A percentile compares a stretch with the other conserved stretches of the same genome.
Evolutionary conservation across 371 early-diverging fungal genomes (phyloP).

Genomic region (Mortierella sp.): DNA sequence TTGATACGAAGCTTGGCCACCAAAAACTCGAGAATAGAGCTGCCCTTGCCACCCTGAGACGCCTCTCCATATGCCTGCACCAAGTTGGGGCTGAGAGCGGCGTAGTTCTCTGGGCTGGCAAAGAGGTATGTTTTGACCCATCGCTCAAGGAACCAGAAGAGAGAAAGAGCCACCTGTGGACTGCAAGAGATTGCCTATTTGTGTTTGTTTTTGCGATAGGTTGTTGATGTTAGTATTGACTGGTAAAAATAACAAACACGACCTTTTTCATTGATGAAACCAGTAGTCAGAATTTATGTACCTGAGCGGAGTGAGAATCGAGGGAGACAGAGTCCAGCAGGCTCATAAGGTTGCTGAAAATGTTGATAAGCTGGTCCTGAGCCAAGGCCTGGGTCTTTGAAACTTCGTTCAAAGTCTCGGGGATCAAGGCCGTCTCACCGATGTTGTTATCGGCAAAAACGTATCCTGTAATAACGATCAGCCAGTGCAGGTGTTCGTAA

Average conservation of each 20-base stretch:
- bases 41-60: constrained; percentile 73
- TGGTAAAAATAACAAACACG: too few relatives aligned
- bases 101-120: constrained; percentile 72
- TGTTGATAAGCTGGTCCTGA: constrained; percentile 68
- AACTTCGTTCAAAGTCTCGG: constrained; percentile 70
- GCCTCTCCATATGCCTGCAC: constrained; percentile 70
- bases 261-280: not conserved
- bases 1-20: constrained; percentile 71
- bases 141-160: constrained; percentile 83
- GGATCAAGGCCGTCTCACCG: constrained; percentile 84
- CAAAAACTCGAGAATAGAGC: constrained; percentile 70
- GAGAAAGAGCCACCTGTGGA: constrained; percentile 79
- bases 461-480: constrained; percentile 76
- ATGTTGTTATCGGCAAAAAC: constrained; percentile 76
- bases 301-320: constrained; percentile 64
- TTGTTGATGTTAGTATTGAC: not conserved
- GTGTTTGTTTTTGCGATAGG: constrained; percentile 11
- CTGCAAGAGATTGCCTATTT: constrained; percentile 73
- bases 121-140: constrained; percentile 83
- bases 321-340: constrained; percentile 63
- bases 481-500: constrained; percentile 84
- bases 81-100: constrained; percentile 68
- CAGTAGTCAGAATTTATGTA: constrained; percentile 18
- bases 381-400: constrained; percentile 66
- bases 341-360: constrained; percentile 69